These are phyloP conservation scores for Linum tenue DNA, from an alignment of 345 rosid species.

Conservation along the genomic window DNA sequence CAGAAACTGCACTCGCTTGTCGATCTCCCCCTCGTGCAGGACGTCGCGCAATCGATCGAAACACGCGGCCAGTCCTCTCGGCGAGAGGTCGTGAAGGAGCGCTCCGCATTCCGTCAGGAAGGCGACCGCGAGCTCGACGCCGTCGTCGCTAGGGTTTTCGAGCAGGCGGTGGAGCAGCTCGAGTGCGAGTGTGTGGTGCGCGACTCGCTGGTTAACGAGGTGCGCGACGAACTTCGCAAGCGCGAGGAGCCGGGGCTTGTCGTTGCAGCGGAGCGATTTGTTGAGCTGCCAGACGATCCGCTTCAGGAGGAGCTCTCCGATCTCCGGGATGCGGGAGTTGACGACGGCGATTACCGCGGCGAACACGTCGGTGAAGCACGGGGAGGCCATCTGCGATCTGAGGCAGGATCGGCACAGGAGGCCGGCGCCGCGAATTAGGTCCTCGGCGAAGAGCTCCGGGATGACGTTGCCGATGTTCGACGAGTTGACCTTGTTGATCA, in stretches of 20 bases:
- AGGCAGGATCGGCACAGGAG: too few relatives aligned
- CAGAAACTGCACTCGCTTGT: constrained; percentile 72
- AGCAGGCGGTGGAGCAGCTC: constrained; percentile 67
- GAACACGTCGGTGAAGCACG: neutral
- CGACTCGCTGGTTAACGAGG: neutral
- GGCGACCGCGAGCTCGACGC: neutral
- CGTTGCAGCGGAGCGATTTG: neutral
- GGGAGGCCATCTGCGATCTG: too few relatives aligned
- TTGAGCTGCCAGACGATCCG: neutral
- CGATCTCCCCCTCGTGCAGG: constrained; percentile 94
- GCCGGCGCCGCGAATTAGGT: too few relatives aligned
- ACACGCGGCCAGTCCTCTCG: neutral
- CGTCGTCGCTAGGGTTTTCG: neutral
- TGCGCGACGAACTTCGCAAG: constrained; percentile 64
- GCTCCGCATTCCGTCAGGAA: neutral
- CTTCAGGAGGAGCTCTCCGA: neutral
- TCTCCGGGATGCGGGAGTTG: neutral
- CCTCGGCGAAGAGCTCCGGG: too few relatives aligned
- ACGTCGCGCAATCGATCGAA: constrained; percentile 47
- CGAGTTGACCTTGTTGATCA: too few relatives aligned
- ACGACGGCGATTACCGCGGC: too few relatives aligned
- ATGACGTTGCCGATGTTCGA: too few relatives aligned
- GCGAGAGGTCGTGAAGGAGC: neutral
- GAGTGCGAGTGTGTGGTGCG: constrained; percentile 45
- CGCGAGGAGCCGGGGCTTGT: constrained; percentile 3